Evolutionary conservation across 2,329 filamentous ascomycete genomes (phyloP).

Genomic region (Paecilomyces formosus): DNA sequence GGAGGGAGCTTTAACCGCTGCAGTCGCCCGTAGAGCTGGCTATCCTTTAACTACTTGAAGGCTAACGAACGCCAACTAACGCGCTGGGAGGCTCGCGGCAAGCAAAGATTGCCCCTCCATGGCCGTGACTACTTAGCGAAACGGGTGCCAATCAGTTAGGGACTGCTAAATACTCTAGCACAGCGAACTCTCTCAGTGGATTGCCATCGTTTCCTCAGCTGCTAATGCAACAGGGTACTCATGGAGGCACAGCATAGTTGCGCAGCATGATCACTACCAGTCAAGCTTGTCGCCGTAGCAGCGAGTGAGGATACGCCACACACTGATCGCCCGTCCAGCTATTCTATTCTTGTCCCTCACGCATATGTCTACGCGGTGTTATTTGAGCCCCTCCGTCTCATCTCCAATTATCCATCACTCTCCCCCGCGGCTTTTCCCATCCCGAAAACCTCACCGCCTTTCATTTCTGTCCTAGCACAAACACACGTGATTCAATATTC

Average conservation of each 20-base stretch:
- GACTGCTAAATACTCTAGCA: background rate
- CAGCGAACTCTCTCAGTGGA: too few relatives aligned
- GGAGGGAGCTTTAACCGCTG: background rate
- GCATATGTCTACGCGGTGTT: background rate
- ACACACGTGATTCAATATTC: slow-evolving; percentile 16
- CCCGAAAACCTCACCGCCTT: slow-evolving; percentile 1
- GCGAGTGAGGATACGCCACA: background rate
- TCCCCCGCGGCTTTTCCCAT: too few relatives aligned
- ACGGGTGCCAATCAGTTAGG: background rate
- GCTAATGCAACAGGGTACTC: background rate
- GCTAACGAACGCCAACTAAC: background rate
- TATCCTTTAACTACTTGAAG: too few relatives aligned
- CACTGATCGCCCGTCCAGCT: background rate
- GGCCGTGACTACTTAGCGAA: background rate
- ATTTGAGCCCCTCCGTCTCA: background rate
- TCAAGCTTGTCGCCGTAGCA: background rate
- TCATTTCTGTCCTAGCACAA: slow-evolving; percentile 9
- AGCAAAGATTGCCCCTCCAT: background rate
- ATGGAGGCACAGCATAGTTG: background rate
- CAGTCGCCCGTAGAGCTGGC: background rate
- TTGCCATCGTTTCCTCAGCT: too few relatives aligned
- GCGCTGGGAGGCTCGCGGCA: background rate
- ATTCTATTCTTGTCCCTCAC: background rate
- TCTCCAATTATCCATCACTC: background rate
- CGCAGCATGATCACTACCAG: background rate